These are phyloP conservation scores for Neoscytalidium dimidiatum DNA, from an alignment of 2,329 filamentous ascomycete species.

Conservation along the genomic window DNA sequence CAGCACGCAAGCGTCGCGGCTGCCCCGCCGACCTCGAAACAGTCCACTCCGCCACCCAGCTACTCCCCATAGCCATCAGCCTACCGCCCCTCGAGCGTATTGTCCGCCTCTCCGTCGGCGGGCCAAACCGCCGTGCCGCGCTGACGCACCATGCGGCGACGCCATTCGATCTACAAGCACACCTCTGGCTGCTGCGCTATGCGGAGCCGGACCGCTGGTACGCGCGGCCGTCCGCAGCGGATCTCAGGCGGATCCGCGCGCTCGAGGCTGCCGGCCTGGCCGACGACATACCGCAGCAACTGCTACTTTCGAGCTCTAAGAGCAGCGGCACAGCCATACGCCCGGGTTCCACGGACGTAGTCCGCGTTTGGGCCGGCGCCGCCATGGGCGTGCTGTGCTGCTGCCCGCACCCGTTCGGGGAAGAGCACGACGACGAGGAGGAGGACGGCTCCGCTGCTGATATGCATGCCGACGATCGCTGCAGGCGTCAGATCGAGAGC, in stretches of 20 bases:
- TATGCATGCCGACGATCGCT: too few relatives aligned
- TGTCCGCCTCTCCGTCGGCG: conserved; percentile 1
- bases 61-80: background rate
- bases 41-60: background rate
- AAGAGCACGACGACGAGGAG: background rate
- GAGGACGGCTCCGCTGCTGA: background rate
- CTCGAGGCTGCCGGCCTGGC: background rate
- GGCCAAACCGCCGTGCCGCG: background rate
- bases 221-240: background rate
- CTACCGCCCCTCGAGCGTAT: background rate
- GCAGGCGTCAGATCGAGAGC: background rate
- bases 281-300: background rate
- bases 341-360: background rate
- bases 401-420: background rate
- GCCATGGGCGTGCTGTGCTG: conserved; percentile 14
- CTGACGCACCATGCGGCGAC: conserved; percentile 8
- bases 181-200: conserved; percentile 17
- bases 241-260: background rate
- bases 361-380: background rate
- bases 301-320: background rate
- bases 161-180: conserved; percentile 7
- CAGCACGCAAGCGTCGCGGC: background rate
- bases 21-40: background rate
- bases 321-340: background rate
- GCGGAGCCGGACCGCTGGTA: conserved; percentile 13